Evolutionary conservation across 768 basidiomycete species (phyloP).

Genomic region (Lentinula edodes): DNA sequence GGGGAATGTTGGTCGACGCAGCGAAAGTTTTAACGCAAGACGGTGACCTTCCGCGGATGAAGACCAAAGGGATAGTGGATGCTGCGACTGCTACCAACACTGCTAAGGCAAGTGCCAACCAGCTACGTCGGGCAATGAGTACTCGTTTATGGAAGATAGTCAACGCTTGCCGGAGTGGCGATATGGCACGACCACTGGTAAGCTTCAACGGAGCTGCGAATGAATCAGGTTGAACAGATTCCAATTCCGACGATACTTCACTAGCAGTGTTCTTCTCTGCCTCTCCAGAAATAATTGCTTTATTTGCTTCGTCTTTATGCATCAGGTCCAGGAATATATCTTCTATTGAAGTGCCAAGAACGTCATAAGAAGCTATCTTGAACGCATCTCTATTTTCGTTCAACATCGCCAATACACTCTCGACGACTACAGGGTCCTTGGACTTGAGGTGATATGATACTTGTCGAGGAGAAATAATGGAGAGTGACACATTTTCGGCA

Average conservation of each 20-base stretch:
- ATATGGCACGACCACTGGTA: constrained; percentile 45
- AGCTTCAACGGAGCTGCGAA: constrained; percentile 28
- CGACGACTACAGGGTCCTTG: constrained; percentile 50
- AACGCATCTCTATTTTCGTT: constrained; percentile 32
- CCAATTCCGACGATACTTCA: not conserved
- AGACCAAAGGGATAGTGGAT: constrained; percentile 62
- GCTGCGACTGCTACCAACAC: constrained; percentile 54
- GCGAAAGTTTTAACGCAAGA: constrained; percentile 42
- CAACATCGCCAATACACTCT: constrained; percentile 49
- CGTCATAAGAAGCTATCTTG: constrained; percentile 50
- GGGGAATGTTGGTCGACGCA: constrained; percentile 31
- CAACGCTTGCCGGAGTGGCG: constrained; percentile 58
- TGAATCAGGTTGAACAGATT: not conserved
- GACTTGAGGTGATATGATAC: constrained; percentile 54
- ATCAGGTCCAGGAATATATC: constrained; percentile 78
- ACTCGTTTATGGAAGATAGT: constrained; percentile 72
- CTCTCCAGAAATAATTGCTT: constrained; percentile 14
- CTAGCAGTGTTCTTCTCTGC: not conserved
- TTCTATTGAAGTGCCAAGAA: constrained; percentile 72
- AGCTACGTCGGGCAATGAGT: constrained; percentile 59
- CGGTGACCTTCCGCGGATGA: constrained; percentile 45
- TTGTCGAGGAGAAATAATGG: constrained; percentile 37
- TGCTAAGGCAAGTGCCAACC: constrained; percentile 57
- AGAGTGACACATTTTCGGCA: constrained; percentile 39
- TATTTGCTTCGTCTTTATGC: constrained; percentile 26